Evolutionary conservation across 495 filamentous ascomycete genomes (phyloP).

Genomic region (Massariosphaeria phaeospora): DNA sequence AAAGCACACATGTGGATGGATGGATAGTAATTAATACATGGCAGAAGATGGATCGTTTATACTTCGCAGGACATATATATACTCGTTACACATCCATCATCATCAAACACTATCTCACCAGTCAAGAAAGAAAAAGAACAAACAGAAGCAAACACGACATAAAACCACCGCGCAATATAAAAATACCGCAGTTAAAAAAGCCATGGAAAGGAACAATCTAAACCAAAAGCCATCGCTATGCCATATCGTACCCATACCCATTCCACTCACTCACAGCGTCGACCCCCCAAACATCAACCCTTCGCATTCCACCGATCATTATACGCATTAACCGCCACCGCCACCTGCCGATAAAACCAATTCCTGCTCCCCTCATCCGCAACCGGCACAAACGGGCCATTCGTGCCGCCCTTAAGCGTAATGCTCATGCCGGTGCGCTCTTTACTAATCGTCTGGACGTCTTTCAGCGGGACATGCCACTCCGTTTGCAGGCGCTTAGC

Average conservation of each 20-base stretch:
- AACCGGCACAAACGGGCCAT: slow-evolving; percentile 92
- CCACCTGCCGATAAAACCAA: slow-evolving; percentile 76
- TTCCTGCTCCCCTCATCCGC: slow-evolving; percentile 80
- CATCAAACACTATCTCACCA: too few species aligned
- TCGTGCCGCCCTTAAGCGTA: slow-evolving; percentile 79
- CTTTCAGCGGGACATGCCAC: slow-evolving; percentile 93
- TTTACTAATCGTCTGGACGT: slow-evolving; percentile 94
- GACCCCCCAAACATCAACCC: slow-evolving; percentile 32
- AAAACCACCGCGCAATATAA: not conserved
- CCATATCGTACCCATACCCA: too few species aligned
- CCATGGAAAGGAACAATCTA: not conserved
- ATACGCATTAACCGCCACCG: slow-evolving; percentile 63
- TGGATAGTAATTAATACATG: too few species aligned
- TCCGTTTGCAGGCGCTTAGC: slow-evolving; percentile 77
- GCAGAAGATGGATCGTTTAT: too few species aligned
- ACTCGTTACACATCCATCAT: too few species aligned
- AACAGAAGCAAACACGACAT: not conserved
- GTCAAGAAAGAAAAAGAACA: too few species aligned
- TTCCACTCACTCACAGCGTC: not conserved
- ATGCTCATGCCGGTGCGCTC: slow-evolving; percentile 91
- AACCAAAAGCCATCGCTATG: not conserved
- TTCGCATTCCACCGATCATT: slow-evolving; percentile 66
- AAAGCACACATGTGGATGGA: too few species aligned
- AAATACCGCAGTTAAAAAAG: not conserved
- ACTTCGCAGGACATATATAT: too few species aligned